Base-by-base conservation (phyloP, 805 yeast species). In the Kurtzmaniella fragi region DNA sequence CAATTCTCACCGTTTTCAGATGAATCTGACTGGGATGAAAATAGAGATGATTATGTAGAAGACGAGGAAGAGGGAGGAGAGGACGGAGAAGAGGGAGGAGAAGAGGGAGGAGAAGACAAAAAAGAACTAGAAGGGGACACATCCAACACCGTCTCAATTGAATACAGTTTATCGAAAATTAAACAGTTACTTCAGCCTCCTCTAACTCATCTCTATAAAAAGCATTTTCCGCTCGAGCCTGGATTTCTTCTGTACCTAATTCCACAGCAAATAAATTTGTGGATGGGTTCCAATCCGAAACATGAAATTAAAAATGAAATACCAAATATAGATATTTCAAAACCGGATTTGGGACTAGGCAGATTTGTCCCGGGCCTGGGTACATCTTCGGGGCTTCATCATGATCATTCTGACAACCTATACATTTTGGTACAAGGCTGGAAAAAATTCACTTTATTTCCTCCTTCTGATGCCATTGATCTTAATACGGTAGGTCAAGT, bases 361-460 rank as follows among this genome's bases (percentile, higher is more conserved):
- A 74, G 77, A 50, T 61, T 61, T 16, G 57, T 82, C 1, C 83
- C 87, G 1, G 73, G 75, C 1, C 64, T 67, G 1, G 83, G 82
- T 2, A 66, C 80, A 1, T 80, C 88, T 0, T 80, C 89, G 1
- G 91, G 91, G 0, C 59, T 84, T 10, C 91, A 84, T 49, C 91
- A 84, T 54, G 91, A 84, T 54, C 90, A 83, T 57, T 86, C 90
- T 1, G 90, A 83, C 52, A 84, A 84, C 50, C 60, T 84, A 28
- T 84, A 84, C 53, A 65, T 83, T 4, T 75, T 84, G 1, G 52
- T 78, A 1, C 59, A 69, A 20, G 93, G 91, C 0, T 52, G 48
- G 6, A 84, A 84, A 49, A 54, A 89, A 43, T 84, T 84, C 55
- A 82, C 90, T 0, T 49, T 84, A 5, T 82, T 71, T 50, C 65